Percentiles rank a stretch among this genome's conserved stretches.
Conservation (phyloP, 495 filamentous ascomycete species). For the Talaromyces wortmannii region DNA sequence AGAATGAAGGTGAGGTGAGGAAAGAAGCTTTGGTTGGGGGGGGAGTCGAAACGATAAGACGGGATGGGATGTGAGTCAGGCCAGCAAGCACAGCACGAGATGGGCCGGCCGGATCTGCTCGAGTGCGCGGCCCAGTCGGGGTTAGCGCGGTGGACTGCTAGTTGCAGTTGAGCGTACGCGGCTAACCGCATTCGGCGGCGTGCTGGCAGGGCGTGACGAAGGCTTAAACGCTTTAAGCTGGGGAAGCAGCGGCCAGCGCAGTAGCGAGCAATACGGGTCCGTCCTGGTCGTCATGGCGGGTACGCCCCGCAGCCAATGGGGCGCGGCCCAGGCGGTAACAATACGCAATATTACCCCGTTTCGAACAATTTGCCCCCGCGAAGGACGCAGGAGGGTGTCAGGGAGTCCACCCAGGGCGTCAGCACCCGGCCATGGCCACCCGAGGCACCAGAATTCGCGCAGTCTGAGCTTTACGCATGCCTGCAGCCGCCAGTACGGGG, state of each 20-base stretch:
- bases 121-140: too few species aligned
- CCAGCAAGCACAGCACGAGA: background rate
- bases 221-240: background rate
- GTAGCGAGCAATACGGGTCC: too few species aligned
- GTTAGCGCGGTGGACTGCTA: background rate
- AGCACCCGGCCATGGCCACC: background rate
- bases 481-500: too few species aligned
- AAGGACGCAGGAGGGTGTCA: too few species aligned
- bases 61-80: background rate
- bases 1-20: background rate
- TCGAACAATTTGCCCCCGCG: too few species aligned
- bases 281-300: background rate
- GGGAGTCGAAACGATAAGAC: background rate
- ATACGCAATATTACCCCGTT: too few species aligned
- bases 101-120: too few species aligned
- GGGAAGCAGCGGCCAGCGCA: background rate
- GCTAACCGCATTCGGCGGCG: background rate
- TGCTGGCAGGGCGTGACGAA: too few species aligned
- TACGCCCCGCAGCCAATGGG: too few species aligned
- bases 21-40: background rate
- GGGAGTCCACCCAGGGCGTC: too few species aligned
- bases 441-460: background rate
- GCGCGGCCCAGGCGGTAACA: too few species aligned
- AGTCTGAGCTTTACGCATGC: too few species aligned
- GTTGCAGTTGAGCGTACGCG: background rate